Evolutionary conservation across 371 early-diverging fungal genomes (phyloP), one percentile per base, ranked within the genome.

Genomic region (Rhizopus arrhizus): DNA sequence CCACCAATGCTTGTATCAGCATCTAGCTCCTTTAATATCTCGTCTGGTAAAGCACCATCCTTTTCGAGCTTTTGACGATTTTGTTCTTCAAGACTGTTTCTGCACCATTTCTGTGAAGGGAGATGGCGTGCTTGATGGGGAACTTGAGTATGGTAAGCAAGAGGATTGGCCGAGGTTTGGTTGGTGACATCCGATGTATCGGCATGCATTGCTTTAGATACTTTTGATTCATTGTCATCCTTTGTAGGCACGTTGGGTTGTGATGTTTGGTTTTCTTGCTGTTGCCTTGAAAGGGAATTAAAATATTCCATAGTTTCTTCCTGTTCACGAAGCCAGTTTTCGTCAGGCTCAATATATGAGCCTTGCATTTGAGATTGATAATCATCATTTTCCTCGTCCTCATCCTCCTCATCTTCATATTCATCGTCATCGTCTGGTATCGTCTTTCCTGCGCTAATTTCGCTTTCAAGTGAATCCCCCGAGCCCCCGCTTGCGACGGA

Each of bases 401-500:
- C 55, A 12, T 65, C 34, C 2, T 50, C 33, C 2, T 62, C 54
- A 16, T 62, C 49, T 11, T 64, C 65, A 46, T 58, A 38, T 9
- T 6, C 36, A 33, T 13, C 35, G 16, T 51, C 50, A 1, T 69
- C 69, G 6, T 64, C 61, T 3, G 55, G 55, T 2, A 61, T 43
- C 0, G 73, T 68, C 40, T 65, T 53, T 4, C 73, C 73, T 10
- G 69, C 63, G 33, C 62, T 73, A 3, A 73, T 29, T 4, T 65
- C 69, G 40, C 69, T 69, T 29, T 66, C 64, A 3, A 73, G 42
- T 3, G 73, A 73, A n/a, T 73, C 66, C 43, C 64, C 69, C 3
- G 69, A 72, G 4, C 57, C 66, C n/a, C 62, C 51, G 22, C 64
- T 67, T 3, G 49, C 12, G n/a, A 56, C 35, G 10, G 66, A 64